Base-by-base conservation (phyloP, 768 basidiomycete species). In the Suillus brevipes region DNA sequence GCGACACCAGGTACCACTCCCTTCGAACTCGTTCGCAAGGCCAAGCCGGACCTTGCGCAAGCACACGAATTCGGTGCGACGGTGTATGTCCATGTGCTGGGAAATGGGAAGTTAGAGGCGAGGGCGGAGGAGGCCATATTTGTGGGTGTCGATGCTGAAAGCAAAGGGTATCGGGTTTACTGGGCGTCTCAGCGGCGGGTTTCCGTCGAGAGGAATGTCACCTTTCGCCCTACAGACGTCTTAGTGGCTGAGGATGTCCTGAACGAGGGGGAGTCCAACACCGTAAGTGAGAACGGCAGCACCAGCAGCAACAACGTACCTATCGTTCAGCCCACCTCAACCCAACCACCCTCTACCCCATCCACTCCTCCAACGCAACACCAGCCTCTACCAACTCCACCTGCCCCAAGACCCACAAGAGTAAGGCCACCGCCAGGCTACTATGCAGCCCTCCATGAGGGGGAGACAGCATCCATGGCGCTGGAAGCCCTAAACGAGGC, bases 121-220 rank as follows among this genome's bases (percentile, higher is more conserved):
- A 50, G 66, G 36, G 71, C 68, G 3, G 64, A 69, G 10, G 69
- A 74, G 28, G 77, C 74, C 0, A 61, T 66, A 6, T 81, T 75
- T 70, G 66, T 81, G n/a, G 78, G 80, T 0, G 76, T 77, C 65
- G 75, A 79, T 66, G 65, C 70, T 3, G 66, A 75, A 25, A 77
- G 74, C 66, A 76, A 74, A 36, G 77, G 75, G 2, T 71, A 73
- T 43, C 68, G 73, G 0, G 70, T 80, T n/a, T 80, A 79, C 63
- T 79, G 76, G 31, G 31, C 31, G 31, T 31, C 31, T 5, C 31
- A 31, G 31, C 2, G 31, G 5, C 31, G 5, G 31, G 62, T 80
- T 25, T 72, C 70, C 0, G 73, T 78, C 3, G 75, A 80, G 66
- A 66, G 74, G 10, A 76, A 78, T 50, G 70, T 79, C 50, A 70